Evolutionary conservation across 1,284 basidiomycete genomes (phyloP), one percentile per base, ranked within the genome.

Genomic region (Sporisorium iseilematis-ciliati): DNA sequence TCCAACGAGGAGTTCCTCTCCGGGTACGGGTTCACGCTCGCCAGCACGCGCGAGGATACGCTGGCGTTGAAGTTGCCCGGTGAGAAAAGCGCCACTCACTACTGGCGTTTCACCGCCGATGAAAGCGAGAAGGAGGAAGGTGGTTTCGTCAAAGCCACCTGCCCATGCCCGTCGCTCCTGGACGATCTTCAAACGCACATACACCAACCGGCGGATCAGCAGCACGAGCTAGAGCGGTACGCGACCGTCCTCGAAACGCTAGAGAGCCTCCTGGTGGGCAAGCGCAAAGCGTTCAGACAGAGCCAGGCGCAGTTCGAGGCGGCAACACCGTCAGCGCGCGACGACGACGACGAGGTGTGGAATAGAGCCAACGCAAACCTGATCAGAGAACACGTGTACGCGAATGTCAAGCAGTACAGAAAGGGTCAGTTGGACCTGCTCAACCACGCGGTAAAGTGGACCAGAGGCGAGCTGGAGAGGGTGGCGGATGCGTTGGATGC

Each of bases 1-100:
- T 77, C 72, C 35, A 84, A 82, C 60, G 82, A 84, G 31, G 82
- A 83, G 38, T 66, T 84, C 7, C 57, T 82, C 1, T 56, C 65
- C 12, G 67, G 69, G 10, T 84, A 84, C 31, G 83, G 80, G 2
- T 84, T 84, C 42, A 72, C 73, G 0, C 43, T 81, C 26, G 54
- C 63, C 0, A 71, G 45, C 1, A 50, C 40, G 1, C 60, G 49
- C 3, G 82, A 83, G 16, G 82, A 83, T 38, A 68, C 73, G 16
- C 54, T 83, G 4, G 67, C 73, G n/a, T 53, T 83, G 7, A 64
- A 66, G 21, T 33, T 82, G 14, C 35, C 35, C 2, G 35, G 35
- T 38, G 8, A 35, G 12, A 14, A 2, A 1, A 20, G 5, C 2
- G 58, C 31, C 26, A 71, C 61, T 23, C 62, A 75, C 16, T 69